phyloP scores from a whole-genome alignment of 768 basidiomycete genomes.

The Cystoderma amianthinum region DNA sequence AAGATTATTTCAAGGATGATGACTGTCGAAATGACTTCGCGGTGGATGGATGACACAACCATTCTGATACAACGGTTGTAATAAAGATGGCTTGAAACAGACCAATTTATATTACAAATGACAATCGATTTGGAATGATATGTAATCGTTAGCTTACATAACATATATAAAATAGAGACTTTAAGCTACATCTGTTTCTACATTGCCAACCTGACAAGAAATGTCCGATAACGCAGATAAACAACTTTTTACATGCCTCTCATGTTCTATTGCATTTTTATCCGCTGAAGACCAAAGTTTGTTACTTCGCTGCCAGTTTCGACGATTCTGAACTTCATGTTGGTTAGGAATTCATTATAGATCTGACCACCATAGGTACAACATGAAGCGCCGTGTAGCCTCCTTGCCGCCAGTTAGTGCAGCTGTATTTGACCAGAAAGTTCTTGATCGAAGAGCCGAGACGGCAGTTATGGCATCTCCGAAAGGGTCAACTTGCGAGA shows the following conservation, averaged over 20 bases:
- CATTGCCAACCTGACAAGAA: constrained; percentile 18
- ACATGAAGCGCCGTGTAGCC: constrained; percentile 95
- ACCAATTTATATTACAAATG: too few relatives aligned
- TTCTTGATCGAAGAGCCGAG: constrained; percentile 70
- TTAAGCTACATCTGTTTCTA: background rate
- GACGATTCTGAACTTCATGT: background rate
- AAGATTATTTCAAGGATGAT: constrained; percentile 36
- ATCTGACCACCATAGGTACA: constrained; percentile 95
- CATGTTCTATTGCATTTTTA: constrained; percentile 84
- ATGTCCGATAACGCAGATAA: constrained; percentile 15
- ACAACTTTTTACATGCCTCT: constrained; percentile 77
- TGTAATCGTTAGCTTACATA: too few relatives aligned
- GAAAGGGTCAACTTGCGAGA: constrained; percentile 57
- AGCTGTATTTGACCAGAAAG: constrained; percentile 80
- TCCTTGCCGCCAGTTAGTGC: constrained; percentile 79
- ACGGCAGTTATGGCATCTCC: constrained; percentile 61
- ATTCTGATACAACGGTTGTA: constrained; percentile 31
- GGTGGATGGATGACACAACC: constrained; percentile 59
- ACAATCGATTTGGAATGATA: background rate
- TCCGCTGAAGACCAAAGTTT: constrained; percentile 78
- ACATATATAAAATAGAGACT: too few relatives aligned
- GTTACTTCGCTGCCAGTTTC: constrained; percentile 15
- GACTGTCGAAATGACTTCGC: constrained; percentile 36
- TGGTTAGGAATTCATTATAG: constrained; percentile 75
- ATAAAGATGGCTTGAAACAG: background rate